Base-by-base conservation (phyloP, 352 stramenopile species). In the Pythium sp. region DNA sequence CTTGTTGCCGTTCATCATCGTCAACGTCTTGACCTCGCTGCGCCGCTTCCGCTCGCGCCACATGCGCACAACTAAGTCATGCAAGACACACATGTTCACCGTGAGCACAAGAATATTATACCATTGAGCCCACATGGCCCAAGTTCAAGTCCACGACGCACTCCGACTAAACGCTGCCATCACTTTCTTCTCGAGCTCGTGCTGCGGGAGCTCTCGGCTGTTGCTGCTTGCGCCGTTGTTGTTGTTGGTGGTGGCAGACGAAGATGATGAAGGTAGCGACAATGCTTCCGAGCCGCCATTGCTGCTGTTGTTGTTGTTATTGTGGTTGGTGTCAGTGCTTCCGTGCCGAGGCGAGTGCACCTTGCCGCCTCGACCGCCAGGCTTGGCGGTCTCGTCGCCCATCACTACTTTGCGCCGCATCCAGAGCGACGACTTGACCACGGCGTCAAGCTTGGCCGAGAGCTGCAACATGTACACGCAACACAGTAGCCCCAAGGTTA, bases 341-440 rank as follows among this genome's bases (percentile, higher is more conserved):
- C 15, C 65, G 36, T 73, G 73, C 1, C 77, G 77, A 49, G 73
- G 68, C 2, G 67, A 73, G 20, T 49, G 4, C 7, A 26, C 30
- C 38, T 28, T 36, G 55, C 49, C 62, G 62, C 30, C 67, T 74
- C 62, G 76, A 63, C 65, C 67, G 68, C 26, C 75, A 55, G 26
- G 51, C 43, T 51, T 71, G 24, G 15, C 12, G 15, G 67, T 78
- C 5, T 89, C 79, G n/a, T 80, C 72, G 20, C 72, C 63, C 12
- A 89, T n/a, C 28, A 90, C 68, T 9, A 90, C 84, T 30, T 84
- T 86, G 34, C 84, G 80, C 6, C 84, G 79, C 71, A 80, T 78
- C 73, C 76, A 86, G 54, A 72, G 68, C n/a, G 84, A 86, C 5
- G 71, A 80, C 46, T 83, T 83, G 34, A 84, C 64, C 57, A 92